These are phyloP conservation scores for Lunasporangiospora selenospora DNA, from an alignment of 192 early-diverging fungal genomes.

Conservation along the genomic window DNA sequence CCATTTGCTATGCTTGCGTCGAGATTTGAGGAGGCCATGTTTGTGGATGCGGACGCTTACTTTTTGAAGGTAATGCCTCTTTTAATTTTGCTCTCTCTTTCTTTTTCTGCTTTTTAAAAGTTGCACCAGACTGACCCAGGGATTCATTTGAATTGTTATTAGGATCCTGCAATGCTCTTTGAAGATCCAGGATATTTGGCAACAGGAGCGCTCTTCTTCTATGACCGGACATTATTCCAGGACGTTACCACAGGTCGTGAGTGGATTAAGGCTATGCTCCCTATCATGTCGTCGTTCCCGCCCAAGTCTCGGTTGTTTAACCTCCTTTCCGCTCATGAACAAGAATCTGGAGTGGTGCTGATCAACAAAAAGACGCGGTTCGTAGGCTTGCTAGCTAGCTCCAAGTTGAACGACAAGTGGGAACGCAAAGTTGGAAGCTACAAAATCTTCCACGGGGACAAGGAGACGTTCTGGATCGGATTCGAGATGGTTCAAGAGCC, in stretches of 20 bases:
- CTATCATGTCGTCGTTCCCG: constrained; percentile 49
- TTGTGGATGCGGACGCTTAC: constrained; percentile 70
- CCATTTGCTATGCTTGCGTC: constrained; percentile 66
- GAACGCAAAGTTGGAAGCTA: constrained; percentile 59
- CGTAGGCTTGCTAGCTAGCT: constrained; percentile 58
- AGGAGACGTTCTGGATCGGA: constrained; percentile 76
- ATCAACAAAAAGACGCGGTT: constrained; percentile 59
- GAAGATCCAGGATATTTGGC: constrained; percentile 49
- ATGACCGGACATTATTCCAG: constrained; percentile 61
- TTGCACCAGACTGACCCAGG: no score
- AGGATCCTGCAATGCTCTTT: constrained; percentile 62
- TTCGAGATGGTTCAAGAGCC: constrained; percentile 64
- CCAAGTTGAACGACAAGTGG: constrained; percentile 59
- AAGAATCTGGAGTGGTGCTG: constrained; percentile 67
- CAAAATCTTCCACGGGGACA: constrained; percentile 62
- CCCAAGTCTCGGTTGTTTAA: constrained; percentile 49
- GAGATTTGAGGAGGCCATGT: constrained; percentile 58
- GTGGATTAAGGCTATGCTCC: constrained; percentile 58
- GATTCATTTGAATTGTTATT: no score
- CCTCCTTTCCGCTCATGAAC: constrained; percentile 55
- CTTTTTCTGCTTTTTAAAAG: no score
- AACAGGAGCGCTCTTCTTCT: constrained; percentile 65
- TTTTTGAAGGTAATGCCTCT: constrained; percentile 59
- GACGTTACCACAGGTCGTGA: constrained; percentile 17
- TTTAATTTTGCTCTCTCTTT: no score